Base-by-base conservation (phyloP, 2,329 filamentous ascomycete genomes). In the Helotiales sp. region DNA sequence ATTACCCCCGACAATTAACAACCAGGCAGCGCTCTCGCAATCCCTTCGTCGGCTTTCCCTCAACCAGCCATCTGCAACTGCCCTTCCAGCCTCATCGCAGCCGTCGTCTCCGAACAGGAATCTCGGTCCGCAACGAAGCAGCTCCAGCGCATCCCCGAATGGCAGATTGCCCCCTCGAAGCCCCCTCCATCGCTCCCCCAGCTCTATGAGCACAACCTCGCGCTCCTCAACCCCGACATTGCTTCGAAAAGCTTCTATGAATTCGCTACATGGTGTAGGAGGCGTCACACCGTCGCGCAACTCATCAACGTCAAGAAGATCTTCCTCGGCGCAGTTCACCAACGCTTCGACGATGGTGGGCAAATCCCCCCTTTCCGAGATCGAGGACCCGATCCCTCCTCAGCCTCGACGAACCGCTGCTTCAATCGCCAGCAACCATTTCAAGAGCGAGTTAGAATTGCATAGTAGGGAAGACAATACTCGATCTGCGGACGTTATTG, bases 401-500 rank as follows among this genome's bases (percentile, higher is more conserved):
- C 78, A 79, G 32, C 79, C 78, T 7, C 77, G 78, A 15, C 72
- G 81, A 45, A 87, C 86, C 11, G 83, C 87, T 28, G 82, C 81
- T 58, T 83, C 80, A 15, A 80, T 78, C 45, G 77, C 77, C 2
- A 73, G 61, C 20, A 73, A 72, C 30, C 72, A 77, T 64, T 78
- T 78, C 66, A 73, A 73, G 57, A 71, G 70, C 28, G 77, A 78
- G 50, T 64, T 78, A 15, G 73, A 75, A 37, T 37, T 74, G 37
- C 76, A 77, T 64, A 64, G 69, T 30, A 65, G 50, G 54, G 70
- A 73, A 37, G 66, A 72, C 15, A 66, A 71, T 22, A 55, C 68
- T 24, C 70, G 71, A 28, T 71, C 80, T 37, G 79, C 86, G 11
- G 83, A 93, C 68, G 93, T 93, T 0, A 80, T 96, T 4, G 93